phyloP scores from a whole-genome alignment of 148 eudicot genomes.

The Vaccinium vitisidaea region DNA sequence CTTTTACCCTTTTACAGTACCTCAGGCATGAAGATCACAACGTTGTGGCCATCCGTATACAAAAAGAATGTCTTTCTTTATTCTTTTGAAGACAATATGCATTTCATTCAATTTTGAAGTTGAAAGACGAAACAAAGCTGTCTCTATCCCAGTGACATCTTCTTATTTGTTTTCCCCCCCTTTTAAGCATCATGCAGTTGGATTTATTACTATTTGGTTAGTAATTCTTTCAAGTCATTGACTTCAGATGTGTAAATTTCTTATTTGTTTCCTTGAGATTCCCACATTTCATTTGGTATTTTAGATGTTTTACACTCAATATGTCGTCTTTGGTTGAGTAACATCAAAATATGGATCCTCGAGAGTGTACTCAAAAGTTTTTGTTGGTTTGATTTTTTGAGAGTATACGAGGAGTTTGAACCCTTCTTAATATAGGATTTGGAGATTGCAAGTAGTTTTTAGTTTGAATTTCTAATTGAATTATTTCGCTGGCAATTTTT shows the following conservation, averaged over 20 bases:
- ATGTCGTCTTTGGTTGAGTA: neutral
- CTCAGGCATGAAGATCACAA: neutral
- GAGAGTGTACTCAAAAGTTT: neutral
- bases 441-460: neutral
- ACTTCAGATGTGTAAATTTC: neutral
- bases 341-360: neutral
- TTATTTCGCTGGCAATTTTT: neutral
- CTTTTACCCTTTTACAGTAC: neutral
- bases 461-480: neutral
- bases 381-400: neutral
- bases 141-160: neutral
- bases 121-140: neutral
- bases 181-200: neutral
- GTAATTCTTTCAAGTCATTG: neutral
- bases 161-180: neutral
- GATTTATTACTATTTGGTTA: neutral
- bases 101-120: neutral
- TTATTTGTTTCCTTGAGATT: neutral
- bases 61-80: neutral
- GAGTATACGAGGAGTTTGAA: neutral
- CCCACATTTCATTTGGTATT: neutral
- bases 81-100: neutral
- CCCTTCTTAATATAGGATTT: neutral
- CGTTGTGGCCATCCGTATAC: neutral
- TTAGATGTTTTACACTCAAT: neutral